Evolutionary conservation across 306 rosid genomes (phyloP).

Genomic region (Cicer bijugum): DNA sequence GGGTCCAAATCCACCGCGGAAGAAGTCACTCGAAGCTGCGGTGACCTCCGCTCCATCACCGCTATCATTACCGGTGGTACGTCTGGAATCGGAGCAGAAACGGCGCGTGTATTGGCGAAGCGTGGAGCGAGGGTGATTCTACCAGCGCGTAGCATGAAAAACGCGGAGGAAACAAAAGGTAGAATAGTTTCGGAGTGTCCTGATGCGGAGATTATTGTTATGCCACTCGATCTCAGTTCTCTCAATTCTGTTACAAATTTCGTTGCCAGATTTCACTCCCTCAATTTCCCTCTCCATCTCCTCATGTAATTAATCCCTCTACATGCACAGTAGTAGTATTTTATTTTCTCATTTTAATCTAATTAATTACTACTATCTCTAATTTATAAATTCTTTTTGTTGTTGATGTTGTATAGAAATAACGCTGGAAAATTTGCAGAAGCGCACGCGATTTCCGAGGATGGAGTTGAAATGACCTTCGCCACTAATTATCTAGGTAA

Average conservation of each 20-base stretch:
- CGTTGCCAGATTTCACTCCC: conserved; percentile 61
- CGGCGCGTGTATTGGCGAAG: conserved; percentile 81
- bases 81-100: conserved; percentile 94
- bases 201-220: conserved; percentile 55
- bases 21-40: conserved; percentile 54
- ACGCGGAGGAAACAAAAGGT: conserved; percentile 72
- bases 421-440: conserved; percentile 90
- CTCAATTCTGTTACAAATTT: conserved; percentile 66
- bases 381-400: not conserved
- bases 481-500: conserved; percentile 84
- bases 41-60: conserved; percentile 67
- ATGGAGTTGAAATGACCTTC: conserved; percentile 92
- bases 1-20: conserved; percentile 91
- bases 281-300: conserved; percentile 72
- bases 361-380: not conserved
- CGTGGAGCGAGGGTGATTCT: conserved; percentile 79
- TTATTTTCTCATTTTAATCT: not conserved
- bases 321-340: not conserved
- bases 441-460: conserved; percentile 70
- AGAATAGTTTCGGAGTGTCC: conserved; percentile 68
- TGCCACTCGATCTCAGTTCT: conserved; percentile 89
- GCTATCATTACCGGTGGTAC: conserved; percentile 92
- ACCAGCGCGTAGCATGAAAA: conserved; percentile 75
- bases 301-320: conserved; percentile 57
- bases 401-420: conserved; percentile 54